Conservation (phyloP, 345 rosid species). For the Eucalyptus curtisii region DNA sequence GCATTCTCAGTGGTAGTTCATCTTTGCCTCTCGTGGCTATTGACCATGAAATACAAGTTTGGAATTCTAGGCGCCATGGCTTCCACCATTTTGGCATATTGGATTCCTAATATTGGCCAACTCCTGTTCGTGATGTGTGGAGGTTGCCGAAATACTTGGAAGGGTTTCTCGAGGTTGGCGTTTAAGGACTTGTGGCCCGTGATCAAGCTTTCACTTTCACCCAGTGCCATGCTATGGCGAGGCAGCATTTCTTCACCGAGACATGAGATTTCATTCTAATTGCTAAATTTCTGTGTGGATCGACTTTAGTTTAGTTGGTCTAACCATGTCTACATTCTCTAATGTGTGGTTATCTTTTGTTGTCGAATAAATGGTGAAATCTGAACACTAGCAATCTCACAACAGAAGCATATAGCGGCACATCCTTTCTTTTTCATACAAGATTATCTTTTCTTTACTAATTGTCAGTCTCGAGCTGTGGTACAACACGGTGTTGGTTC, state of each 20-base stretch:
- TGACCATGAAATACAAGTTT: conserved; percentile 29
- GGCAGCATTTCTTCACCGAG: not conserved
- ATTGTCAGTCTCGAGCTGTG: conserved; percentile 59
- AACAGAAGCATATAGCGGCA: not conserved
- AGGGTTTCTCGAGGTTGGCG: conserved; percentile 45
- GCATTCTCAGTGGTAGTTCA: conserved; percentile 35
- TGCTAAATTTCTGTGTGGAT: not conserved
- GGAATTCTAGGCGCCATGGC: conserved; percentile 62
- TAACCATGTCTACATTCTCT: not conserved
- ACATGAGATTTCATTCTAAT: not conserved
- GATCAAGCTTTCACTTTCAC: conserved; percentile 50
- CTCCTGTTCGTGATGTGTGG: conserved; percentile 40
- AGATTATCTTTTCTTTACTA: not conserved
- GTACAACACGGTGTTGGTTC: conserved; percentile 66
- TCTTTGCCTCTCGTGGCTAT: conserved; percentile 53
- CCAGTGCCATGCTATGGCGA: conserved; percentile 76
- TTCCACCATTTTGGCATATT: conserved; percentile 51
- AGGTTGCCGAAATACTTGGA: conserved; percentile 60
- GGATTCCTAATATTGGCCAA: conserved; percentile 79
- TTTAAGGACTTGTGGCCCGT: conserved; percentile 61
- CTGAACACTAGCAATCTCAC: not conserved
- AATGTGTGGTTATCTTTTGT: not conserved
- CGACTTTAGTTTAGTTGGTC: not conserved
- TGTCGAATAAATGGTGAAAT: not conserved
- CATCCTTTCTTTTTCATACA: not conserved